Evolutionary conservation across 352 stramenopile species (phyloP).

Genomic region (Phytopythium montanum): DNA sequence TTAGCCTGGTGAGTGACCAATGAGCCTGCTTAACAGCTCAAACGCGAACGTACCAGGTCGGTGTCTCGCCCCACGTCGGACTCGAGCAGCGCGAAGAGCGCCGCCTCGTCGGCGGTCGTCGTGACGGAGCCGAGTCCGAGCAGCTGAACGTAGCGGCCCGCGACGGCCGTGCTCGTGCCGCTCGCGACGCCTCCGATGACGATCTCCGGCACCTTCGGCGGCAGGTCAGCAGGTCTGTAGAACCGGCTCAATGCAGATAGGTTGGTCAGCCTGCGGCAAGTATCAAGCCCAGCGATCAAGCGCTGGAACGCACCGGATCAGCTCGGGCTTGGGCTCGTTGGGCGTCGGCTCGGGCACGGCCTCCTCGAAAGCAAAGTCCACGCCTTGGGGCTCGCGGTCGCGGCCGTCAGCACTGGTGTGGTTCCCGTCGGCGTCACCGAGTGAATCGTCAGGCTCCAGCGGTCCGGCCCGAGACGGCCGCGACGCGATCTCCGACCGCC

Average conservation of each 20-base stretch:
- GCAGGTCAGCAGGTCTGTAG: slow-evolving; percentile 20
- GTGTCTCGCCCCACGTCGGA: slow-evolving; percentile 27
- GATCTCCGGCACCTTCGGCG: slow-evolving; percentile 63
- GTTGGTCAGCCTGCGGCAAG: not conserved
- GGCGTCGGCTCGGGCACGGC: slow-evolving; percentile 3
- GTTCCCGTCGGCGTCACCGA: not conserved
- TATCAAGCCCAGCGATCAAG: not conserved
- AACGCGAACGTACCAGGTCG: slow-evolving; percentile 37
- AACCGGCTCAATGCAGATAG: not conserved
- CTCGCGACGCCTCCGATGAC: slow-evolving; percentile 38
- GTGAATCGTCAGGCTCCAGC: not conserved
- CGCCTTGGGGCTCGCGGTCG: slow-evolving; percentile 22
- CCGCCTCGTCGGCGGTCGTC: slow-evolving; percentile 25
- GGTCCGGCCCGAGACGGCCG: not conserved
- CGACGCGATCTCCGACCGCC: not conserved
- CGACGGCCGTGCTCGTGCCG: slow-evolving; percentile 34
- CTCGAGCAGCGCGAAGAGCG: slow-evolving; percentile 31
- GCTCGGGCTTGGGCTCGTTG: slow-evolving; percentile 3
- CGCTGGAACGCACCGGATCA: not conserved
- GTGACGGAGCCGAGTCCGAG: slow-evolving; percentile 55
- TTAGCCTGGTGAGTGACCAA: not conserved
- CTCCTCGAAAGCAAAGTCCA: slow-evolving; percentile 46
- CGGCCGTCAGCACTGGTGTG: slow-evolving; percentile 10
- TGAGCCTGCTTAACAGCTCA: not conserved
- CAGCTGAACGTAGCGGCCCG: slow-evolving; percentile 70